A percentile compares a stretch with the other conserved stretches of the same genome.
These are phyloP conservation scores for Galium porrigens DNA, from an alignment of 305 asterid genomes.

Conservation along the genomic window DNA sequence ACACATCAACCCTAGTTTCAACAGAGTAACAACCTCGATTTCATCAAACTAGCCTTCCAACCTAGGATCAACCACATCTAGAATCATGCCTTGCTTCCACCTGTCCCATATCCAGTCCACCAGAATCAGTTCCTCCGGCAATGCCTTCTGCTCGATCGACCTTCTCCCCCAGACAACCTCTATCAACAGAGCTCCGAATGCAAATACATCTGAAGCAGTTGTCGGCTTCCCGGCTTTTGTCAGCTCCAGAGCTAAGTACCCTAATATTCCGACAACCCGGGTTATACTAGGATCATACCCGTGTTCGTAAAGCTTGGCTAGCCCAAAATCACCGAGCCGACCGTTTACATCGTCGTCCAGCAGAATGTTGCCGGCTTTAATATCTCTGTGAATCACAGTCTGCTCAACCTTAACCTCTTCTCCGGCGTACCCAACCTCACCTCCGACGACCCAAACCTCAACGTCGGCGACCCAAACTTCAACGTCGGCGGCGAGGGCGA, in stretches of 20 bases:
- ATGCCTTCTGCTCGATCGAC: constrained; percentile 43
- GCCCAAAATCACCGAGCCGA: constrained; percentile 60
- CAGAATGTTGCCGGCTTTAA: constrained; percentile 54
- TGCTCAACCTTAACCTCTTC: too few species aligned
- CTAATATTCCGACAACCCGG: constrained; percentile 56
- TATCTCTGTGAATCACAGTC: constrained; percentile 52
- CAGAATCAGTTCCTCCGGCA: constrained; percentile 50
- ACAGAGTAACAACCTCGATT: constrained; percentile 20
- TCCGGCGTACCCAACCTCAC: too few species aligned
- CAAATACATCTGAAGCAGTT: constrained; percentile 43
- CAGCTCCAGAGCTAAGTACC: constrained; percentile 60
- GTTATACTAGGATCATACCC: constrained; percentile 46
- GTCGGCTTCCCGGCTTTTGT: constrained; percentile 55
- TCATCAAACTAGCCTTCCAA: constrained; percentile 31
- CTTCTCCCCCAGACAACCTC: constrained; percentile 58
- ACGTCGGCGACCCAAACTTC: too few species aligned
- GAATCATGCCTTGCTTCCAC: constrained; percentile 34
- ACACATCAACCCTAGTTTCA: constrained; percentile 30
- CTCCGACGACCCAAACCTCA: too few species aligned
- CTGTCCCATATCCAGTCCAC: constrained; percentile 66
- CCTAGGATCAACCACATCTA: constrained; percentile 39
- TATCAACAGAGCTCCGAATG: constrained; percentile 54
- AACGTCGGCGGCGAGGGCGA: too few species aligned
- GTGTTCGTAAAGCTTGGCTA: constrained; percentile 53
- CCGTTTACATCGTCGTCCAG: constrained; percentile 46